phyloP scores from a whole-genome alignment of 371 early-diverging fungal genomes.

The Mortierella sp. region DNA sequence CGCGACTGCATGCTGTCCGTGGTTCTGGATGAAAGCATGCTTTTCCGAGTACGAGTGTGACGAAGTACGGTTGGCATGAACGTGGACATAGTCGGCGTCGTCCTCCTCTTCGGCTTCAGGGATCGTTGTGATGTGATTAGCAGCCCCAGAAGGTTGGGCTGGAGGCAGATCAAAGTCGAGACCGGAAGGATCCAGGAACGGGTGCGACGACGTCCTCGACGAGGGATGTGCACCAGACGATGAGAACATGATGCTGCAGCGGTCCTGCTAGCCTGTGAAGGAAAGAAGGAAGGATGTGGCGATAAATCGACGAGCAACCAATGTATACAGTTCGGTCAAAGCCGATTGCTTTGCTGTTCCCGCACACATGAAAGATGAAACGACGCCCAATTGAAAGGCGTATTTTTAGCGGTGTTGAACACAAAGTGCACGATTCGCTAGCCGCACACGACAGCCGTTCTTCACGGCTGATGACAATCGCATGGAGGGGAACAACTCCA shows the following conservation, averaged over 20 bases:
- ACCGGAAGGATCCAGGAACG: slow-evolving; percentile 39
- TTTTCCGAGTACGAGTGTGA: slow-evolving; percentile 22
- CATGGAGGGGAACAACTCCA: too few relatives aligned
- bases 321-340: too few relatives aligned
- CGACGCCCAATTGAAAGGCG: too few relatives aligned
- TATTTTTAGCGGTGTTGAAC: too few relatives aligned
- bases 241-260: slow-evolving; percentile 21
- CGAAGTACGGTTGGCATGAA: slow-evolving; percentile 7
- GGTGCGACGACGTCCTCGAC: slow-evolving; percentile 30
- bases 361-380: too few relatives aligned
- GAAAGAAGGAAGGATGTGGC: too few relatives aligned
- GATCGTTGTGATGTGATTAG: slow-evolving; percentile 39
- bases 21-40: not conserved
- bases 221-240: slow-evolving; percentile 24
- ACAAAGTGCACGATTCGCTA: too few relatives aligned
- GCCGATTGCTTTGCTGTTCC: too few relatives aligned
- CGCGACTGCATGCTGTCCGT: not conserved
- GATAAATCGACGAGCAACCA: too few relatives aligned
- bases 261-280: too few relatives aligned
- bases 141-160: slow-evolving; percentile 6
- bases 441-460: too few relatives aligned
- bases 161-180: slow-evolving; percentile 51
- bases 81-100: slow-evolving; percentile 40
- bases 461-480: too few relatives aligned
- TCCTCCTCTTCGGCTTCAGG: slow-evolving; percentile 45